Conservation (phyloP, 2,329 filamentous ascomycete species). For the Herpotrichia juniperi region DNA sequence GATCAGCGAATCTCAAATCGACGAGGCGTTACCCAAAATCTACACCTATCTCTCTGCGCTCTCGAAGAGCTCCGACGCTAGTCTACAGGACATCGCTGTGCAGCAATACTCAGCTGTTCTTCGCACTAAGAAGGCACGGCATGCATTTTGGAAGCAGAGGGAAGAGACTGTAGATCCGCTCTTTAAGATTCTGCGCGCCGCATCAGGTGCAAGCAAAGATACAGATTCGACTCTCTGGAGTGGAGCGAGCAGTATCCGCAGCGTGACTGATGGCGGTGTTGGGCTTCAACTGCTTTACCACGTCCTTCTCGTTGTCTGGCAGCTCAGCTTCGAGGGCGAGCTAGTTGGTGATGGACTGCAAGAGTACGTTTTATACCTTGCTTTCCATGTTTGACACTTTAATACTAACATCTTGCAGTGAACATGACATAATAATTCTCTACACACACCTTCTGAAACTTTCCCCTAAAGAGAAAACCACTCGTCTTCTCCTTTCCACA, state of each 20-base stretch:
- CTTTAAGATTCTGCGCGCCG: conserved; percentile 76
- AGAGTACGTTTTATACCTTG: conserved; percentile 63
- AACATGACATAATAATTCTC: conserved; percentile 89
- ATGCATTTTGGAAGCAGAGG: conserved; percentile 89
- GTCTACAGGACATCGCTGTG: conserved; percentile 93
- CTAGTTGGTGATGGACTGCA: conserved; percentile 80
- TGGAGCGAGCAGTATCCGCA: conserved; percentile 62
- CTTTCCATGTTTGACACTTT: conserved; percentile 12
- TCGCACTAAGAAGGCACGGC: conserved; percentile 73
- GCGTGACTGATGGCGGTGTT: conserved; percentile 79
- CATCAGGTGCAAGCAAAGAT: conserved; percentile 76
- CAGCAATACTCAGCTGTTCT: conserved; percentile 88
- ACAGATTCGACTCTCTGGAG: conserved; percentile 65
- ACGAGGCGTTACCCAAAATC: conserved; percentile 79
- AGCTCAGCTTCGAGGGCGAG: conserved; percentile 85
- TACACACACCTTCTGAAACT: conserved; percentile 91
- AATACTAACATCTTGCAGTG: conserved; percentile 59
- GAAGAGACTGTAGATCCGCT: conserved; percentile 83
- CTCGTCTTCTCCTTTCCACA: conserved; percentile 85
- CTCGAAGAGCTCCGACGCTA: conserved; percentile 83
- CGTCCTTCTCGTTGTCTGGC: conserved; percentile 91
- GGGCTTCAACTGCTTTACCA: conserved; percentile 93
- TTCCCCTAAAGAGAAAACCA: conserved; percentile 98
- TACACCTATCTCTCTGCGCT: conserved; percentile 86
- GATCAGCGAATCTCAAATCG: conserved; percentile 65